A percentile compares a stretch with the other conserved stretches of the same genome.
phyloP scores from a whole-genome alignment of 495 filamentous ascomycete species.

The Cudoniella acicularis region DNA sequence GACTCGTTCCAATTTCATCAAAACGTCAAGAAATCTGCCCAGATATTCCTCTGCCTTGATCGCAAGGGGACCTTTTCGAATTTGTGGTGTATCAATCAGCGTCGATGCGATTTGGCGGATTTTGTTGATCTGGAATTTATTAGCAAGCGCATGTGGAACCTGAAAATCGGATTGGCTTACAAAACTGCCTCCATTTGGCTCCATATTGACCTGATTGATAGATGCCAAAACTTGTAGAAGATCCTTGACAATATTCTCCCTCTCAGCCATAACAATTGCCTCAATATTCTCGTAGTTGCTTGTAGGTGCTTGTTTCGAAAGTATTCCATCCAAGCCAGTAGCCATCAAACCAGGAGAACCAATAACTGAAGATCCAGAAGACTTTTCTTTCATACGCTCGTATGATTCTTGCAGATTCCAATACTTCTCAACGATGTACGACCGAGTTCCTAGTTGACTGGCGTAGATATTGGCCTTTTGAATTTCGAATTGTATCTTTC shows the following conservation, averaged over 20 bases:
- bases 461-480: slow-evolving; percentile 84
- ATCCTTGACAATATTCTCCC: slow-evolving; percentile 71
- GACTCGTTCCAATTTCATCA: slow-evolving; percentile 64
- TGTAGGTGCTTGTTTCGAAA: neutral
- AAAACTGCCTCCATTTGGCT: slow-evolving; percentile 73
- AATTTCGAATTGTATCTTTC: slow-evolving; percentile 66
- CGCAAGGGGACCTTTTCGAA: slow-evolving; percentile 51
- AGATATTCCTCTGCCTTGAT: slow-evolving; percentile 63
- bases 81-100: slow-evolving; percentile 58
- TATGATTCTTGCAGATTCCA: slow-evolving; percentile 37
- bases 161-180: slow-evolving; percentile 28
- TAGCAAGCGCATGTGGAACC: neutral
- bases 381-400: slow-evolving; percentile 78
- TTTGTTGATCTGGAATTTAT: slow-evolving; percentile 48
- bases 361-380: neutral
- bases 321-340: slow-evolving; percentile 24
- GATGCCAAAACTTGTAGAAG: slow-evolving; percentile 64
- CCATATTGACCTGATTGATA: slow-evolving; percentile 75
- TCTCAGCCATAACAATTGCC: slow-evolving; percentile 59
- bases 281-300: slow-evolving; percentile 43
- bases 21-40: slow-evolving; percentile 61
- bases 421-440: slow-evolving; percentile 80
- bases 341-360: slow-evolving; percentile 16
- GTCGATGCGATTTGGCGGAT: slow-evolving; percentile 75
- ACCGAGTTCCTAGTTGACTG: slow-evolving; percentile 69